A percentile compares a stretch with the other conserved stretches of the same genome.
phyloP scores from a whole-genome alignment of 2,329 filamentous ascomycete genomes.

The Fusarium nanum region DNA sequence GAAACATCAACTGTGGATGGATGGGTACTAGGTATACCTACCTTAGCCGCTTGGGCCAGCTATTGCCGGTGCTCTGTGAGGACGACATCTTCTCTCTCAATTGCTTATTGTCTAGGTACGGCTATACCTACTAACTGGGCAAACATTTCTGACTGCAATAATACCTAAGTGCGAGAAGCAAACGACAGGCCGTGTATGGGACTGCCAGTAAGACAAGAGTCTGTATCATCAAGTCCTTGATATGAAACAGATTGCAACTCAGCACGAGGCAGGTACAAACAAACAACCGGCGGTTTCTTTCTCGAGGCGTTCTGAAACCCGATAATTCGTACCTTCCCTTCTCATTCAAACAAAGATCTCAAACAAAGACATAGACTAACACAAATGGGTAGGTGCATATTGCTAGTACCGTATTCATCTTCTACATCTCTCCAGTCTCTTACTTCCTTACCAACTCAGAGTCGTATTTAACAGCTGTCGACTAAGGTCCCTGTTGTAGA shows the following conservation, averaged over 20 bases:
- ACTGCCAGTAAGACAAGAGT: neutral
- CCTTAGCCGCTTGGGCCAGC: conserved; percentile 2
- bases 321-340: neutral
- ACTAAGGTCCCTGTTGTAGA: neutral
- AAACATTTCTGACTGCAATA: neutral
- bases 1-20: conserved; percentile 13
- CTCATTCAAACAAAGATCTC: neutral
- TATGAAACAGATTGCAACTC: neutral
- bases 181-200: neutral
- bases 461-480: neutral
- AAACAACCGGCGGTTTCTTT: neutral
- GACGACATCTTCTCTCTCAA: neutral
- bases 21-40: neutral
- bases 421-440: neutral
- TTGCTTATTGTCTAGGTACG: neutral
- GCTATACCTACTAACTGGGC: neutral
- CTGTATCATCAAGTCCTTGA: neutral
- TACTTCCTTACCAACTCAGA: neutral
- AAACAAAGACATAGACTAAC: neutral
- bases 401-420: neutral
- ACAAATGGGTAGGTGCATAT: neutral
- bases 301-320: neutral
- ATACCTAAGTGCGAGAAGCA: neutral
- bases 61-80: neutral
- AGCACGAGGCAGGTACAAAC: neutral